Evolutionary conservation across 805 yeast species (phyloP).

Genomic region (Metschnikowia sp.): DNA sequence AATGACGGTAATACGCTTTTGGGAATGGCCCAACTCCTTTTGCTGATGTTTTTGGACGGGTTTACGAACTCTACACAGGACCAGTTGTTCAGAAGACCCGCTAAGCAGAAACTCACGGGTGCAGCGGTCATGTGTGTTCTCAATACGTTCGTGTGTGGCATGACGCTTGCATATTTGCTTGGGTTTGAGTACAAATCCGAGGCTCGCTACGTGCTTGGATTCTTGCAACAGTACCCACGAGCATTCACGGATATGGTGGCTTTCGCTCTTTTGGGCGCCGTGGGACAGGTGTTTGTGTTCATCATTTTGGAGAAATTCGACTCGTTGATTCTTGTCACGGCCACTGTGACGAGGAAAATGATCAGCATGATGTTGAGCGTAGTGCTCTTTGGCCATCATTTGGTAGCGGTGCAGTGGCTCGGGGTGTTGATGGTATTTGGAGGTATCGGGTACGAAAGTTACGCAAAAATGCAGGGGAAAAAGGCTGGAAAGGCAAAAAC

Average conservation of each 20-base stretch:
- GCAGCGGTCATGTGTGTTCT: conserved; percentile 81
- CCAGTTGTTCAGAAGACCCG: conserved; percentile 55
- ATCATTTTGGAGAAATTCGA: conserved; percentile 80
- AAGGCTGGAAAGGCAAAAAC: not conserved
- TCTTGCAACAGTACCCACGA: conserved; percentile 49
- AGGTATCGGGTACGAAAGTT: conserved; percentile 82
- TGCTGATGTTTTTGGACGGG: conserved; percentile 81
- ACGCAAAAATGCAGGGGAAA: conserved; percentile 21
- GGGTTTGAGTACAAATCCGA: conserved; percentile 44
- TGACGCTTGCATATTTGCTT: conserved; percentile 50
- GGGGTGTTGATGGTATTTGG: conserved; percentile 80
- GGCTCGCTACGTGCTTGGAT: conserved; percentile 44
- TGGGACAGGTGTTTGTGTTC: conserved; percentile 94
- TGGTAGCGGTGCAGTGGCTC: conserved; percentile 64
- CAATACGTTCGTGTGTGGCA: conserved; percentile 40
- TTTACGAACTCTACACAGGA: conserved; percentile 93
- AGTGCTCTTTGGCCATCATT: conserved; percentile 75
- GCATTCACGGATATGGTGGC: conserved; percentile 57
- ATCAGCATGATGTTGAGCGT: conserved; percentile 90
- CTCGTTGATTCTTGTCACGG: conserved; percentile 80
- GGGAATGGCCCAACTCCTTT: conserved; percentile 59
- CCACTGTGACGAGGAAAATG: conserved; percentile 96
- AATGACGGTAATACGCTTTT: conserved; percentile 42
- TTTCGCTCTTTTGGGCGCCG: conserved; percentile 77
- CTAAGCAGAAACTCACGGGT: conserved; percentile 53